phyloP scores from a whole-genome alignment of 1,284 basidiomycete genomes.

The Ceratobasidium sp. region DNA sequence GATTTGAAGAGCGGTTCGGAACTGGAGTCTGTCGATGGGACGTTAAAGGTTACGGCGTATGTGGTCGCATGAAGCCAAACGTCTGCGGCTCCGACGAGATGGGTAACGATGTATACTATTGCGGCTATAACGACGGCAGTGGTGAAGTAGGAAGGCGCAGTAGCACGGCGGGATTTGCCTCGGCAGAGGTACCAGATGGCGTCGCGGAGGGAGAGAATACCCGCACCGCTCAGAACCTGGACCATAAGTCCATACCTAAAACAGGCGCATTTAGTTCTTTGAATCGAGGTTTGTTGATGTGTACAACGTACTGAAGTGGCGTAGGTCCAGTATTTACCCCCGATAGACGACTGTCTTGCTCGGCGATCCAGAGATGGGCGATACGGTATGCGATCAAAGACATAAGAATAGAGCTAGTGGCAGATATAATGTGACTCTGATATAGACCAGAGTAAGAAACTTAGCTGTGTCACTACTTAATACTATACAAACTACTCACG shows the following conservation, averaged over 20 bases:
- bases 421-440: background rate
- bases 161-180: conserved; percentile 1
- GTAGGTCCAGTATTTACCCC: background rate
- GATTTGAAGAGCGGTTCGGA: background rate
- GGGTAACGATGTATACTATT: background rate
- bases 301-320: conserved; percentile 18
- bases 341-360: background rate
- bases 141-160: background rate
- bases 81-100: conserved; percentile 8
- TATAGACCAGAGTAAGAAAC: background rate
- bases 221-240: conserved; percentile 9
- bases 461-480: background rate
- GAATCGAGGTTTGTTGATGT: background rate
- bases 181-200: background rate
- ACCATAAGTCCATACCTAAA: background rate
- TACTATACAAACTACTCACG: background rate
- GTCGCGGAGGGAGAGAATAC: background rate
- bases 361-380: conserved; percentile 3
- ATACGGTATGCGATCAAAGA: conserved; percentile 7
- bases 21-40: background rate
- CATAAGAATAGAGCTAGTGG: conserved; percentile 7
- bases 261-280: no score
- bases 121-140: background rate
- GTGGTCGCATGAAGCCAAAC: conserved; percentile 23
- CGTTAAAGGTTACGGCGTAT: background rate